Conservation (phyloP, 2,329 filamentous ascomycete species). For the Chrysosporium queenslandicum region DNA sequence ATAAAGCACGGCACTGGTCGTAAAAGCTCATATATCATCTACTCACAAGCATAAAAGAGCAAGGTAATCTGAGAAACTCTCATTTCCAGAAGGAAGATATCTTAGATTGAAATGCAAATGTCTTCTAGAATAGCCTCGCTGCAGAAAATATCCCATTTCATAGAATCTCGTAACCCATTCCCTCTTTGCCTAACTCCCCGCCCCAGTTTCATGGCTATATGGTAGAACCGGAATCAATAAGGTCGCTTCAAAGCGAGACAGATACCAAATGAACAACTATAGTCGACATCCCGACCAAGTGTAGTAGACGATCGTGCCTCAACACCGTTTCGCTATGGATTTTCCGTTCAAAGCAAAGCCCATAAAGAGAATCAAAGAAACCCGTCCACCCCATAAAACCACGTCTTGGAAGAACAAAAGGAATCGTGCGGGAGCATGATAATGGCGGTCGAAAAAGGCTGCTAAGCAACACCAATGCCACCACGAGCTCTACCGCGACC, state of each 20-base stretch:
- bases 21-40: too few species aligned
- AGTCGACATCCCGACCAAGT: neutral
- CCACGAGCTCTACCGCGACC: neutral
- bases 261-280: neutral
- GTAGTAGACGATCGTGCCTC: neutral
- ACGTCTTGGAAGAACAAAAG: neutral
- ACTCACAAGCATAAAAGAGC: too few species aligned
- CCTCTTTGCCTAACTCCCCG: neutral
- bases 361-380: neutral
- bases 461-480: neutral
- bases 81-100: neutral
- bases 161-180: neutral
- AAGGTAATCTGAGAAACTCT: too few species aligned
- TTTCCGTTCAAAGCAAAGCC: neutral
- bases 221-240: neutral
- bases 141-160: neutral
- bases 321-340: neutral
- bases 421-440: too few species aligned
- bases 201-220: neutral
- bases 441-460: neutral
- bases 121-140: neutral
- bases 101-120: neutral
- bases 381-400: too few species aligned
- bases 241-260: neutral
- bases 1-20: too few species aligned